phyloP scores from a whole-genome alignment of 768 basidiomycete genomes.

The Amanita rubescens region DNA sequence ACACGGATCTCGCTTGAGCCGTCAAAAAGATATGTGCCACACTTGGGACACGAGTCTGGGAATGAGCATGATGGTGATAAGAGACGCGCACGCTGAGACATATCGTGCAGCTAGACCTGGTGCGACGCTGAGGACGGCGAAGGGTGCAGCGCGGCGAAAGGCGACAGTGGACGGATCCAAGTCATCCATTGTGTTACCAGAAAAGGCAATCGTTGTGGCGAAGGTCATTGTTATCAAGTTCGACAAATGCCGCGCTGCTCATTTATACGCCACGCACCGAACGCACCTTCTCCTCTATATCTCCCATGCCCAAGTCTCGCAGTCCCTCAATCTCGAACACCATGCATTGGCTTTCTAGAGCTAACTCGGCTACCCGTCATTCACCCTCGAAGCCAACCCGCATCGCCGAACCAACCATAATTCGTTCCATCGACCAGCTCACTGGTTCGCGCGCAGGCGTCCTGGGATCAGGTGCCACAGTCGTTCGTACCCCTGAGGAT shows the following conservation, averaged over 20 bases:
- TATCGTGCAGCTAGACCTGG: slow-evolving; percentile 60
- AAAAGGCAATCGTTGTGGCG: slow-evolving; percentile 13
- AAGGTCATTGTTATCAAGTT: too few species aligned
- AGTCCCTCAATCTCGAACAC: slow-evolving; percentile 35
- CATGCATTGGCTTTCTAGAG: slow-evolving; percentile 48
- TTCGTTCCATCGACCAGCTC: too few species aligned
- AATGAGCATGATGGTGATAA: slow-evolving; percentile 16
- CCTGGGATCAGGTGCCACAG: slow-evolving; percentile 64
- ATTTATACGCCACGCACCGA: slow-evolving; percentile 19
- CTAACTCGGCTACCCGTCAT: too few species aligned
- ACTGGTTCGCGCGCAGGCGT: slow-evolving; percentile 36
- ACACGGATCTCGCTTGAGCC: slow-evolving; percentile 3
- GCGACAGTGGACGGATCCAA: slow-evolving; percentile 30
- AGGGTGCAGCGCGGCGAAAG: slow-evolving; percentile 43
- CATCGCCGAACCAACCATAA: slow-evolving; percentile 40
- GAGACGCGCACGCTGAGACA: slow-evolving; percentile 28
- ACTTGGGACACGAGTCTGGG: slow-evolving; percentile 38
- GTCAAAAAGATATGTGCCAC: slow-evolving; percentile 38
- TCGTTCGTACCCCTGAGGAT: slow-evolving; percentile 77
- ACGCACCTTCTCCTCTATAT: slow-evolving; percentile 15
- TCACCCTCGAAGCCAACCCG: slow-evolving; percentile 30
- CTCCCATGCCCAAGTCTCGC: slow-evolving; percentile 20
- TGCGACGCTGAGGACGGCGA: slow-evolving; percentile 41
- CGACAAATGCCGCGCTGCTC: slow-evolving; percentile 3
- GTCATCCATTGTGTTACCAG: slow-evolving; percentile 5